Percentiles rank a stretch among this genome's conserved stretches.
Conservation (phyloP, 2,329 filamentous ascomycete species). For the Diatrype stigma region DNA sequence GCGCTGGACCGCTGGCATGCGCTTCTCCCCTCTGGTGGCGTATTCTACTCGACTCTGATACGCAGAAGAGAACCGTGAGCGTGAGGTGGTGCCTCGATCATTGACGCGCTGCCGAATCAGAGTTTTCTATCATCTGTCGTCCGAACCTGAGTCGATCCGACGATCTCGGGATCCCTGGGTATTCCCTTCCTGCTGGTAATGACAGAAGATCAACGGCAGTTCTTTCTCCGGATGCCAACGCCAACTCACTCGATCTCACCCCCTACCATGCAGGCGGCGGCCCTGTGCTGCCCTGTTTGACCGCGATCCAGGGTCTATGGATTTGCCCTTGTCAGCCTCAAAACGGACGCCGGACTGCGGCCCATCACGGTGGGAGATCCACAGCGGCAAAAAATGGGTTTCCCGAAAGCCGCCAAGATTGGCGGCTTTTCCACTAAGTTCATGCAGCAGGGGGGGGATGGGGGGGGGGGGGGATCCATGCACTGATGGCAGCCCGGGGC, state of each 20-base stretch:
- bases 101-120: neutral
- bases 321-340: neutral
- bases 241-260: neutral
- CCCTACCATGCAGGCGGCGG: neutral
- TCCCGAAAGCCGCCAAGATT: neutral
- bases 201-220: neutral
- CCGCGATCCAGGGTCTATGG: neutral
- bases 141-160: neutral
- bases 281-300: neutral
- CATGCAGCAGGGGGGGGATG: conserved; percentile 1
- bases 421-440: neutral
- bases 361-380: neutral
- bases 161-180: neutral
- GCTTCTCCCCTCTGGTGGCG: neutral
- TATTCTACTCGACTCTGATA: too few species aligned
- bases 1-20: too few species aligned
- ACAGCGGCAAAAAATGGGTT: neutral
- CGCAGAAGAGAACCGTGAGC: neutral
- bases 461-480: neutral
- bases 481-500: neutral
- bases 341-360: neutral
- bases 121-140: neutral
- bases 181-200: neutral
- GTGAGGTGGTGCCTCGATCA: neutral
- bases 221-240: neutral